phyloP scores from a whole-genome alignment of 2,329 filamentous ascomycete genomes.

The Phyllosticta citriasiana region DNA sequence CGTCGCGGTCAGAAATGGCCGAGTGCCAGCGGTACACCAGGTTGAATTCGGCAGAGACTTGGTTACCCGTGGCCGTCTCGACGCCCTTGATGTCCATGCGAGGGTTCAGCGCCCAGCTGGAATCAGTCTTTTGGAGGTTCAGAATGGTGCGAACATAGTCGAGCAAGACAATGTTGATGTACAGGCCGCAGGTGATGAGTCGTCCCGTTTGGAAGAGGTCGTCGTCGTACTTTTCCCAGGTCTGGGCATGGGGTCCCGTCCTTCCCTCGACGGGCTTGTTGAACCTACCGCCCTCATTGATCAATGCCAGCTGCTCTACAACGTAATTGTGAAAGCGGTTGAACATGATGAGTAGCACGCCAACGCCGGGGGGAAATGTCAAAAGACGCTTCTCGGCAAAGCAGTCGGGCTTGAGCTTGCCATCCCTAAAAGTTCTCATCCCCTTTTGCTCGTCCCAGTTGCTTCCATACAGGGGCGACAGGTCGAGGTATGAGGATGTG shows the following conservation, averaged over 20 bases:
- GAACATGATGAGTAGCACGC: constrained; percentile 58
- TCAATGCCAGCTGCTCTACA: constrained; percentile 66
- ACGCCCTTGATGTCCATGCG: constrained; percentile 57
- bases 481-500: constrained; percentile 66
- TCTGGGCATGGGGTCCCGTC: constrained; percentile 16
- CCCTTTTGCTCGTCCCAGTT: constrained; percentile 56
- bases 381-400: constrained; percentile 57
- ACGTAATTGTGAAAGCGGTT: constrained; percentile 76
- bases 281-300: constrained; percentile 79
- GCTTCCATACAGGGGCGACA: constrained; percentile 64
- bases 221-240: constrained; percentile 29
- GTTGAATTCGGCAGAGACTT: constrained; percentile 82
- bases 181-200: constrained; percentile 43
- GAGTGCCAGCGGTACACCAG: constrained; percentile 84
- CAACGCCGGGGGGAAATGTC: constrained; percentile 59
- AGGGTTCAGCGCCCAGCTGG: constrained; percentile 73
- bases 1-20: constrained; percentile 63
- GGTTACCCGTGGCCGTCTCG: constrained; percentile 66
- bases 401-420: constrained; percentile 61
- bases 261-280: constrained; percentile 42
- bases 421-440: constrained; percentile 54
- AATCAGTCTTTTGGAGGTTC: constrained; percentile 57
- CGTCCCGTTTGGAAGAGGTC: constrained; percentile 44
- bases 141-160: constrained; percentile 46
- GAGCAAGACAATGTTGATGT: constrained; percentile 44